These are phyloP conservation scores for Brassica juncea DNA, from an alignment of 345 rosid genomes.

Conservation along the genomic window DNA sequence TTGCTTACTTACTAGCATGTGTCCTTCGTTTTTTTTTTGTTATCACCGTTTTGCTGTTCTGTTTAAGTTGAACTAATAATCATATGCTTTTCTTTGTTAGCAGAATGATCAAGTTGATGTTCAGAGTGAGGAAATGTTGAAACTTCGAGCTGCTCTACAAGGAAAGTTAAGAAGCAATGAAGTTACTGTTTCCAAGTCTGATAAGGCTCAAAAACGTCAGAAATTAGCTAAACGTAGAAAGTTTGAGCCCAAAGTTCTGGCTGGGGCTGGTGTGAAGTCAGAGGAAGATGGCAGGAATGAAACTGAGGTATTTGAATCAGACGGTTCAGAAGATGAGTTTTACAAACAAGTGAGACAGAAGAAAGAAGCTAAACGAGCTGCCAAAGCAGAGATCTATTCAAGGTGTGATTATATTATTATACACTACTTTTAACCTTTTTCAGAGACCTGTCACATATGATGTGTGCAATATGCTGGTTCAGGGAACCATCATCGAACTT, in stretches of 20 bases:
- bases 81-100: conserved; percentile 25
- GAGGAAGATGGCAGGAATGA: conserved; percentile 55
- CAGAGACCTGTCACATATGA: background rate
- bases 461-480: conserved; percentile 14
- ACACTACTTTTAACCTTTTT: background rate
- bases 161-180: conserved; percentile 72
- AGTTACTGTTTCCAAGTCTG: conserved; percentile 46
- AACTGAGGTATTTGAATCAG: conserved; percentile 34
- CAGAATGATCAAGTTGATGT: conserved; percentile 64
- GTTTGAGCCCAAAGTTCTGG: conserved; percentile 74
- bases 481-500: conserved; percentile 37
- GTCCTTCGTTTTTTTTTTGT: background rate
- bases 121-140: conserved; percentile 81
- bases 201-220: conserved; percentile 51
- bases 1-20: too few relatives aligned
- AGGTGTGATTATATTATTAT: conserved; percentile 41
- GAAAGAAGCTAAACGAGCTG: conserved; percentile 53
- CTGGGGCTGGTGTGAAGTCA: conserved; percentile 70
- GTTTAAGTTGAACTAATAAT: background rate
- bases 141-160: conserved; percentile 81
- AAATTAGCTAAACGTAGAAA: conserved; percentile 66
- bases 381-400: conserved; percentile 47
- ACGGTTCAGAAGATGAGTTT: conserved; percentile 62
- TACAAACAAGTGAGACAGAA: conserved; percentile 60
- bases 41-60: background rate